Conservation (phyloP, 2,329 filamentous ascomycete genomes). For the Curvularia sp. region DNA sequence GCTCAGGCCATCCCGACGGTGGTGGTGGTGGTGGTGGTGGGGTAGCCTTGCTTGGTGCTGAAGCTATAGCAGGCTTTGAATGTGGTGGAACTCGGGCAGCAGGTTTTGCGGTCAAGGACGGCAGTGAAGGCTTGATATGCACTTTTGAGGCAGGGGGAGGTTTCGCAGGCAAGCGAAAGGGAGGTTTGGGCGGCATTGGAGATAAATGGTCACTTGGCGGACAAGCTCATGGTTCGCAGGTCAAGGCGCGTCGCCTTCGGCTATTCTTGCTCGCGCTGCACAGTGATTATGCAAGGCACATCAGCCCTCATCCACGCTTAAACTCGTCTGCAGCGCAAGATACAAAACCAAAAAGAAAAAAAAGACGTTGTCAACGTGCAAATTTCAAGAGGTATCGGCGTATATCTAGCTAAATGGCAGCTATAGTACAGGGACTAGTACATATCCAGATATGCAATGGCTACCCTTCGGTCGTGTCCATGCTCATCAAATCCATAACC, state of each 20-base stretch:
- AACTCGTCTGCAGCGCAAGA: background rate
- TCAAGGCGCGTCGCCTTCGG: slow-evolving; percentile 10
- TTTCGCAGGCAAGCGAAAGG: slow-evolving; percentile 24
- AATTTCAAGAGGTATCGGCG: slow-evolving; percentile 29
- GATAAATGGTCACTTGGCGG: background rate
- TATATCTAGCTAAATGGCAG: slow-evolving; percentile 37
- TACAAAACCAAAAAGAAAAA: background rate
- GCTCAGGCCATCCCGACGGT: slow-evolving; percentile 16
- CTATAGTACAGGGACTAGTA: slow-evolving; percentile 48
- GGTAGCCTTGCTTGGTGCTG: slow-evolving; percentile 8
- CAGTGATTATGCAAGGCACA: background rate
- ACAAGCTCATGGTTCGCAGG: background rate
- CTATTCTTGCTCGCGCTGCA: slow-evolving; percentile 17
- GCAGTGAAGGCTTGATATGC: slow-evolving; percentile 6
- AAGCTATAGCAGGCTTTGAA: slow-evolving; percentile 6
- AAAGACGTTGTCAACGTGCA: slow-evolving; percentile 2
- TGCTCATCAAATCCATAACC: slow-evolving; percentile 36
- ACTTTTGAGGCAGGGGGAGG: slow-evolving; percentile 8
- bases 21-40: slow-evolving; percentile 10
- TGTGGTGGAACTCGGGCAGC: slow-evolving; percentile 10
- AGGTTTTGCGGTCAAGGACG: slow-evolving; percentile 1
- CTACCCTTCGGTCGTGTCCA: slow-evolving; percentile 39
- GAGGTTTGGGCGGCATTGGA: slow-evolving; percentile 39
- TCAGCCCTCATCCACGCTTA: background rate
- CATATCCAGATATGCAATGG: slow-evolving; percentile 50